These are phyloP conservation scores for Afroboletus lepidellus DNA, from an alignment of 1,284 basidiomycete genomes.

Conservation along the genomic window DNA sequence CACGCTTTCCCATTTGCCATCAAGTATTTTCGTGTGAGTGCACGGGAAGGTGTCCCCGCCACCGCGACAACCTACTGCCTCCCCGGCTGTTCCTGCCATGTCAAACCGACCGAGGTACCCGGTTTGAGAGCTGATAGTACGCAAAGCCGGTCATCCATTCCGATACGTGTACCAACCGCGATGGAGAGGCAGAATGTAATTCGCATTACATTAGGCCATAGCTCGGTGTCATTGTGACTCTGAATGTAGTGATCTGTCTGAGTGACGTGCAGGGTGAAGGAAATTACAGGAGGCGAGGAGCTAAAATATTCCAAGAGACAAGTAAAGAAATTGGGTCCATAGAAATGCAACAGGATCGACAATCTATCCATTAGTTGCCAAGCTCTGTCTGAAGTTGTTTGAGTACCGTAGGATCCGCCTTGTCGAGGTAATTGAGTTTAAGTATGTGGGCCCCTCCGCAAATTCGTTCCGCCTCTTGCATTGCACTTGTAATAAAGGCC, in stretches of 20 bases:
- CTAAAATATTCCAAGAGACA: slow-evolving; percentile 3
- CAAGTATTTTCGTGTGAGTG: slow-evolving; percentile 15
- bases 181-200: slow-evolving; percentile 31
- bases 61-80: slow-evolving; percentile 26
- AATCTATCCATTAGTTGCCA: slow-evolving; percentile 6
- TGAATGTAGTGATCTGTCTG: slow-evolving; percentile 1
- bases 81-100: slow-evolving; percentile 33
- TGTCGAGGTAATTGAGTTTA: slow-evolving; percentile 56
- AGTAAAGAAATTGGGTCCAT: not conserved
- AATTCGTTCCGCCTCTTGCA: slow-evolving; percentile 59
- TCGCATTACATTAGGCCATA: slow-evolving; percentile 20
- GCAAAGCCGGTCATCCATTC: slow-evolving; percentile 20
- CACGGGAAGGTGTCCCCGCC: slow-evolving; percentile 12
- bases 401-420: slow-evolving; percentile 68
- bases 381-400: slow-evolving; percentile 64
- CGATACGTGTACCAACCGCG: slow-evolving; percentile 31
- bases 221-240: slow-evolving; percentile 10
- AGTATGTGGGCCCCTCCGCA: slow-evolving; percentile 57
- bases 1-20: too few relatives aligned
- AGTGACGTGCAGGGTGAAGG: slow-evolving; percentile 1
- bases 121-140: not conserved
- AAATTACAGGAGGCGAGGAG: not conserved
- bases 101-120: slow-evolving; percentile 16
- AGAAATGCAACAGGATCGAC: not conserved
- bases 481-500: slow-evolving; percentile 50